Evolutionary conservation across 352 stramenopile species (phyloP), one percentile per base, ranked within the genome.

Genomic region (Pythium volutum): DNA sequence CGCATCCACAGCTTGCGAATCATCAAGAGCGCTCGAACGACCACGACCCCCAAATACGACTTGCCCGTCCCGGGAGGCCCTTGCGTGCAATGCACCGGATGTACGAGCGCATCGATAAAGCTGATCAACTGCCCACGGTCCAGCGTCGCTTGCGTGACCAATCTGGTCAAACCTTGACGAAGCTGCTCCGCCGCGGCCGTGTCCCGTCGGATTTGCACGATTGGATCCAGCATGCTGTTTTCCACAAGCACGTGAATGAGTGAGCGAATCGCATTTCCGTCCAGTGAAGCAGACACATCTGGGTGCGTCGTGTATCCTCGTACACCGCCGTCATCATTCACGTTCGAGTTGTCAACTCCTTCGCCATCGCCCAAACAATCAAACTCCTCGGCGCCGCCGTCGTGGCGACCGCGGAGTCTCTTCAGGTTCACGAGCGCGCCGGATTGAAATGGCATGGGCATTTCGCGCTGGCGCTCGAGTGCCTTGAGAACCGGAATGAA

Each of bases 51-150:
- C 45, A 97, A 74, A 55, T 96, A 97, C 9, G 85, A 97, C 48
- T 97, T 97, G 16, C 90, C 89, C 22, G 87, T 95, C n/a, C 88
- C 80, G 29, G 83, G 76, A 23, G 90, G 90, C 7, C 90, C 90
- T 69, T 97, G 90, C 6, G 89, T 93, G 27, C 92, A 90, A 54
- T 89, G 79, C 34, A 97, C 88, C n/a, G 84, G 71, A 36, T 87
- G 85, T 16, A 74, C 74, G 14, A 97, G 68, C 2, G 80, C 75
- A n/a, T 78, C 71, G 11, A 90, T 63, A 61, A 93, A 95, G 47
- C 74, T 86, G 38, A 87, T 79, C 2, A 97, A 60, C 49, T 93
- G 79, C 6, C 85, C 87, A 20, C 59, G 56, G 64, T 93, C 81
- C 15, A 93, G 66, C 4, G 84, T 93, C 43, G 81, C 73, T 12